Percentiles rank a stretch among this genome's conserved stretches.
Evolutionary conservation across 1,139 yeast species (phyloP).

Genomic region (Kurtzmaniella quercitrusa): DNA sequence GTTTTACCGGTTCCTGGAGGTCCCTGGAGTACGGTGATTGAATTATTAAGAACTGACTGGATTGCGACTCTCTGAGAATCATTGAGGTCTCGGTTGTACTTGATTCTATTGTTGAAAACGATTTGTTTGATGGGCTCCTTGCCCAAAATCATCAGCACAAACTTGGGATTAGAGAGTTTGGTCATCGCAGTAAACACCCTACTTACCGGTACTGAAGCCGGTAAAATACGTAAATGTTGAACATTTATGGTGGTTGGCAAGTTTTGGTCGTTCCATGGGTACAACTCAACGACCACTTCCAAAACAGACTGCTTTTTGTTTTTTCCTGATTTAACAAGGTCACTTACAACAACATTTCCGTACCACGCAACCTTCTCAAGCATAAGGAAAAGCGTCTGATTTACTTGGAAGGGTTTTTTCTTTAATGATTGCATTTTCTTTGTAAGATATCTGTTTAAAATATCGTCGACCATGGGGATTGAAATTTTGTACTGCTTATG

Average conservation of each 20-base stretch:
- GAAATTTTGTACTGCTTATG: conserved; percentile 36
- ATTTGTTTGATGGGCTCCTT: conserved; percentile 58
- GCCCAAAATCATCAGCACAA: conserved; percentile 57
- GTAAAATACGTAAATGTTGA: conserved; percentile 45
- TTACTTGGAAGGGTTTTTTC: conserved; percentile 45
- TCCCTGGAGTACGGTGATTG: conserved; percentile 62
- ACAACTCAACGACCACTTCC: conserved; percentile 48
- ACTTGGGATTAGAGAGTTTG: conserved; percentile 52
- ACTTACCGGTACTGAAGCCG: conserved; percentile 60
- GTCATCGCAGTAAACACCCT: conserved; percentile 65
- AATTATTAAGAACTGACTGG: conserved; percentile 64
- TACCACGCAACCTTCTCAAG: conserved; percentile 37
- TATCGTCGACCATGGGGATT: conserved; percentile 33
- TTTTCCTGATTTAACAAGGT: conserved; percentile 10
- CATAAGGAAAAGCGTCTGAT: conserved; percentile 45
- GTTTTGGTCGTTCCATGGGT: conserved; percentile 49
- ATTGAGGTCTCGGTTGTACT: conserved; percentile 49
- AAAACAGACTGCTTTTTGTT: conserved; percentile 18
- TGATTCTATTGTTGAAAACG: conserved; percentile 50
- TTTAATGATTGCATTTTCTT: conserved; percentile 38
- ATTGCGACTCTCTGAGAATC: conserved; percentile 65
- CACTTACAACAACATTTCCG: conserved; percentile 46
- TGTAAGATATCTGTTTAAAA: conserved; percentile 39
- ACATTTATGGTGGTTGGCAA: conserved; percentile 44
- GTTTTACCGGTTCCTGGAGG: conserved; percentile 74